Conservation (phyloP, 192 early-diverging fungal genomes). For the Coemansia sp. region DNA sequence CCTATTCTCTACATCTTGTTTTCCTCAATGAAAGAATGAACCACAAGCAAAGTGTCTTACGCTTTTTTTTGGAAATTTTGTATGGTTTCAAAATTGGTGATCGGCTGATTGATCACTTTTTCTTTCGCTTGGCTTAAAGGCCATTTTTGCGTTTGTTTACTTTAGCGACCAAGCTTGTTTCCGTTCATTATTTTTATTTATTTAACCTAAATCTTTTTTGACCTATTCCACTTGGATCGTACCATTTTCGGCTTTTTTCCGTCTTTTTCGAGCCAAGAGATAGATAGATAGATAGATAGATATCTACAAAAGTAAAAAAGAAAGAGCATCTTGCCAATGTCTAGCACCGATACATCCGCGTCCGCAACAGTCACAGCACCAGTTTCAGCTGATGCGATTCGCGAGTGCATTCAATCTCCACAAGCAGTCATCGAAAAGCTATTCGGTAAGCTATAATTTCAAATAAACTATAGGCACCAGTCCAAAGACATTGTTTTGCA, state of each 20-base stretch:
- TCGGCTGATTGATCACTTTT: background rate
- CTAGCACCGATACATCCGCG: background rate
- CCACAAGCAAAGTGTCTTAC: no score
- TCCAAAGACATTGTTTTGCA: no score
- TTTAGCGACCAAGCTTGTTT: background rate
- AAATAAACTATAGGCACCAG: no score
- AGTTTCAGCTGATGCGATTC: slow-evolving; percentile 16
- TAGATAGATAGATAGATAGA: no score
- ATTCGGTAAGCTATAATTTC: slow-evolving; percentile 25
- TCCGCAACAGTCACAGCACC: background rate
- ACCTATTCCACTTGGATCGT: no score
- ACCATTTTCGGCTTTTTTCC: no score
- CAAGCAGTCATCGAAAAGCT: slow-evolving; percentile 34
- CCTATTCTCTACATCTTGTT: background rate
- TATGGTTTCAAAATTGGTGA: background rate
- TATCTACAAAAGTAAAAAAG: no score
- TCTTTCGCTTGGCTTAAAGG: background rate
- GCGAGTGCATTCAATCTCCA: slow-evolving; percentile 35
- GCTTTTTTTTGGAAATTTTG: background rate
- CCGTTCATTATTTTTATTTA: background rate
- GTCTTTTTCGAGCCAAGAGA: no score
- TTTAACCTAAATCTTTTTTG: no score
- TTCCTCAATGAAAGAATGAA: background rate
- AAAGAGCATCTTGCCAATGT: no score
- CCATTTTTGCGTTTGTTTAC: background rate